Conservation (phyloP, 2,329 filamentous ascomycete genomes). For the Paramyrothecium sp. region DNA sequence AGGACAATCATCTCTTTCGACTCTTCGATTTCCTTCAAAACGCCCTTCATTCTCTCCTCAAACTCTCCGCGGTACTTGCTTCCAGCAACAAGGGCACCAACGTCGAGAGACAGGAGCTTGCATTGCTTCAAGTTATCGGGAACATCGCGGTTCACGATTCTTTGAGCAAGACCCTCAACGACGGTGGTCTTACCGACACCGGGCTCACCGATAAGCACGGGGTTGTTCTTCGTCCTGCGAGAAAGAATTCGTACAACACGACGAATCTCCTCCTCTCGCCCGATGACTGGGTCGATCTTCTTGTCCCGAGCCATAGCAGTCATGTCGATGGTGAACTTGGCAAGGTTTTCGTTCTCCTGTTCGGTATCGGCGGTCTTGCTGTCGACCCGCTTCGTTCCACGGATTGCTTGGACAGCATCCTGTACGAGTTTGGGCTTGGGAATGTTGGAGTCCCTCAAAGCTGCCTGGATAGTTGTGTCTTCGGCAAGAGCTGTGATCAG, state of each 20-base stretch:
- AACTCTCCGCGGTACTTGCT: conserved; percentile 99
- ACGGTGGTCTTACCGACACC: conserved; percentile 99
- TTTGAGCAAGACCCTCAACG: conserved; percentile 90
- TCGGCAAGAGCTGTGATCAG: conserved; percentile 84
- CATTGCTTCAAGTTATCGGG: conserved; percentile 93
- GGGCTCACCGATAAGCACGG: conserved; percentile 94
- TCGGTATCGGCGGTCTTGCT: conserved; percentile 95
- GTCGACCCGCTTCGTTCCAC: conserved; percentile 90
- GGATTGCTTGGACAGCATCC: conserved; percentile 85
- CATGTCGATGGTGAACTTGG: conserved; percentile 99
- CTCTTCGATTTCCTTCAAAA: conserved; percentile 92
- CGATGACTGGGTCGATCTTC: conserved; percentile 97
- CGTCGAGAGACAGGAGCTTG: conserved; percentile 91
- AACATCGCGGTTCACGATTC: conserved; percentile 95
- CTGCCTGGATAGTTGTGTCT: conserved; percentile 69
- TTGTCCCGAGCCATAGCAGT: conserved; percentile 93
- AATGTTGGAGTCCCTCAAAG: conserved; percentile 82
- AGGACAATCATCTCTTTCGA: conserved; percentile 96
- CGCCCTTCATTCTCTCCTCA: conserved; percentile 98
- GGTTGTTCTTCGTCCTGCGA: conserved; percentile 96
- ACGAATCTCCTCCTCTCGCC: conserved; percentile 92
- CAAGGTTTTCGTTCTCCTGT: conserved; percentile 88
- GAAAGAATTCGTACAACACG: conserved; percentile 90
- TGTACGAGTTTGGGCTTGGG: conserved; percentile 90
- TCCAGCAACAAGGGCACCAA: conserved; percentile 90